Evolutionary conservation across 306 rosid species (phyloP).

Genomic region (Argentina anserina): DNA sequence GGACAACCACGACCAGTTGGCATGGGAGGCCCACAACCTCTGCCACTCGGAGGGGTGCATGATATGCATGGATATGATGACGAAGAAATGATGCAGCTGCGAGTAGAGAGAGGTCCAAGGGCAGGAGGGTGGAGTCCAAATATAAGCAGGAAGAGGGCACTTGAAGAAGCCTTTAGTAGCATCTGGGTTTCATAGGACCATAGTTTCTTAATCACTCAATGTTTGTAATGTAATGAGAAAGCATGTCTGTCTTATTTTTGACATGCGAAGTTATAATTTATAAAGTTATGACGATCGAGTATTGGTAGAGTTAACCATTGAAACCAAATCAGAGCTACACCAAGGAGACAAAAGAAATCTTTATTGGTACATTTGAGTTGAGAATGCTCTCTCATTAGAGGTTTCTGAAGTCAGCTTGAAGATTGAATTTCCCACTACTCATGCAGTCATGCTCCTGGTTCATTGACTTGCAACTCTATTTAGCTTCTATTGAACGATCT

Average conservation of each 20-base stretch:
- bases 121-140: conserved; percentile 89
- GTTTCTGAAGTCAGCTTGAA: too few species aligned
- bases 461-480: too few species aligned
- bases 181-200: conserved; percentile 55
- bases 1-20: conserved; percentile 89
- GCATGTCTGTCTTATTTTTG: background rate
- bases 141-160: conserved; percentile 69
- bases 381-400: too few species aligned
- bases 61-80: conserved; percentile 64
- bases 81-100: conserved; percentile 54
- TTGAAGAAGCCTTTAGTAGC: conserved; percentile 94
- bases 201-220: background rate
- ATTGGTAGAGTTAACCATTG: background rate
- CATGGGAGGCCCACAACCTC: conserved; percentile 62
- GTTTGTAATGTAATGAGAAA: background rate
- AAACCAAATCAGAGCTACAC: background rate
- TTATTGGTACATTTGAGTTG: too few species aligned
- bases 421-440: too few species aligned
- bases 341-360: too few species aligned
- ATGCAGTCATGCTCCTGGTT: too few species aligned
- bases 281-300: background rate
- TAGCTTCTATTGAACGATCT: too few species aligned
- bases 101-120: conserved; percentile 67
- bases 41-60: conserved; percentile 61
- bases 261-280: background rate